Evolutionary conservation across 2,329 filamentous ascomycete genomes (phyloP), one percentile per base, ranked within the genome.

Genomic region (Fusarium verticillioides): DNA sequence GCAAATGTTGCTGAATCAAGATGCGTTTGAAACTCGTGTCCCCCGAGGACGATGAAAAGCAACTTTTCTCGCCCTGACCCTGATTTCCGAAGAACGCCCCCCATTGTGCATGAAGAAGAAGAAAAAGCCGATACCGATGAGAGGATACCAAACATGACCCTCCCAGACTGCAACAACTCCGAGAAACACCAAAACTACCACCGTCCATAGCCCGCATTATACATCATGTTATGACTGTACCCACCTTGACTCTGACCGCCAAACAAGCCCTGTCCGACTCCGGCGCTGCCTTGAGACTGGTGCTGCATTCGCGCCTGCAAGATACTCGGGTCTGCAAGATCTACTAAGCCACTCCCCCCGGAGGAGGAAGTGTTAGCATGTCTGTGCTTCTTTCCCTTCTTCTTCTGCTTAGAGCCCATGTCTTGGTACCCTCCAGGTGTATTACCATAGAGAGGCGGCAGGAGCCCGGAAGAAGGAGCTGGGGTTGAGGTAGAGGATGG

Each of bases 311-410:
- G 94, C 85, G 94, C 94, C 89, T 97, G 95, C 89, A 98, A 92
- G 90, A 98, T 98, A 90, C 94, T 97, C 90, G 96, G 96, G 94
- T 98, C 95, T 89, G 94, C 94, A 95, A 97, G 94, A 97, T 98
- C 95, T 88, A 97, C 95, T 96, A 98, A 91, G 89, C 94, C 95
- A 94, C 94, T 94, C 91, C 95, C 95, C 89, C 93, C 93, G 91
- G 95, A 97, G 92, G 96, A 98, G 94, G 95, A 97, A 96, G 96
- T 98, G 94, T 98, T 97, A 96, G 95, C 96, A 92, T 98, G 95
- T 92, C 95, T 97, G 90, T 98, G 96, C 94, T 98, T 98, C 92
- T 97, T 98, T 89, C 95, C 95, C 94, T 97, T 97, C 91, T 97
- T 98, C 93, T 97, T 97, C 91, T 97, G 95, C 92, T 97, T 97